These are phyloP conservation scores for Phragmites australis DNA, from an alignment of 176 grass and related monocot species.

Conservation along the genomic window DNA sequence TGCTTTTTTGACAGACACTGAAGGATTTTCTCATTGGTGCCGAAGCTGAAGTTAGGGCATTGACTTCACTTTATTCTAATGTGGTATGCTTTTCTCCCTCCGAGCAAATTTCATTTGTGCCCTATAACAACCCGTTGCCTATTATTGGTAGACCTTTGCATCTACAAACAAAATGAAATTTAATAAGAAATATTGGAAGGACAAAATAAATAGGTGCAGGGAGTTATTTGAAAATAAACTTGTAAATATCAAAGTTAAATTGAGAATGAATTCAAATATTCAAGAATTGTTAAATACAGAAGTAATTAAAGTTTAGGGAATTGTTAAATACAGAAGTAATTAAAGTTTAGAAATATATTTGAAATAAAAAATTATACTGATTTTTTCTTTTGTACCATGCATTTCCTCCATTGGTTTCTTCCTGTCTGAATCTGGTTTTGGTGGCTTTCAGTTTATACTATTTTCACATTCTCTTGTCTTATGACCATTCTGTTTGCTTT, in stretches of 20 bases:
- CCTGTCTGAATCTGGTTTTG: neutral
- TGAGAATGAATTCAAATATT: neutral
- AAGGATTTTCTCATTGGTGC: constrained; percentile 82
- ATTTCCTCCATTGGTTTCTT: neutral
- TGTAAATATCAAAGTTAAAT: neutral
- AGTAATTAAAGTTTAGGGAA: no score
- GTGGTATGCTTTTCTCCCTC: constrained; percentile 65
- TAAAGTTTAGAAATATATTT: neutral
- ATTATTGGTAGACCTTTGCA: neutral
- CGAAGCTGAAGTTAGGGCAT: constrained; percentile 93
- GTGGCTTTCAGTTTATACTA: neutral
- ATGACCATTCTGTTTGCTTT: neutral
- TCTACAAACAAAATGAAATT: neutral
- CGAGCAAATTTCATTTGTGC: constrained; percentile 4
- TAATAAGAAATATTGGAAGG: neutral
- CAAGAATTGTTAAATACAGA: neutral
- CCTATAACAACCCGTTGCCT: constrained; percentile 8
- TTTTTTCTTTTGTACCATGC: neutral
- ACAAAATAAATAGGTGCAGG: neutral
- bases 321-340: no score
- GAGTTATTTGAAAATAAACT: constrained; percentile 4
- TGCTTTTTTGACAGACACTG: constrained; percentile 66
- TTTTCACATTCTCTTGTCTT: neutral
- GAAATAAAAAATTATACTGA: neutral
- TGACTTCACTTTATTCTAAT: constrained; percentile 89